A percentile compares a stretch with the other conserved stretches of the same genome.
Evolutionary conservation across 2,329 filamentous ascomycete species (phyloP).

Genomic region (Aspergillus eucalypticola): DNA sequence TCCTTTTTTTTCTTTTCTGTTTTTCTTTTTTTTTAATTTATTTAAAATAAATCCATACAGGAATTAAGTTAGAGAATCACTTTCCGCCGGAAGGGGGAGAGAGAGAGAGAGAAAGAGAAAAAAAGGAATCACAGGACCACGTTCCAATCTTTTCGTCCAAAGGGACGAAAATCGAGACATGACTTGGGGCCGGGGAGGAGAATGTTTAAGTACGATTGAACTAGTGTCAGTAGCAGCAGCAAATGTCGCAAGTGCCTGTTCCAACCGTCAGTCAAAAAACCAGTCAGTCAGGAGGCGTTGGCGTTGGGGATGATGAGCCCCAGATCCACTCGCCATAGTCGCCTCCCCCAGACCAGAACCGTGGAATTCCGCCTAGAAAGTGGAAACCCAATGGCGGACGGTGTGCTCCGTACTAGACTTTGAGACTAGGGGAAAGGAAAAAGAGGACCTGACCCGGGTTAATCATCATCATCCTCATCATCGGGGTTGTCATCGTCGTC

Average conservation of each 20-base stretch:
- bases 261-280: conserved; percentile 4
- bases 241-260: conserved; percentile 7
- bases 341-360: conserved; percentile 33
- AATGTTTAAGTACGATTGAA: conserved; percentile 33
- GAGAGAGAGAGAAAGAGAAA: too few relatives aligned
- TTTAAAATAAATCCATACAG: not conserved
- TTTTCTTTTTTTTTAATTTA: conserved; percentile 8
- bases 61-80: not conserved
- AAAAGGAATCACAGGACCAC: conserved; percentile 5
- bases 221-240: conserved; percentile 2
- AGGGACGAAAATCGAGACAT: conserved; percentile 23
- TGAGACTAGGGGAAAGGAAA: not conserved
- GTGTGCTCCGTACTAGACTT: not conserved
- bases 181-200: conserved; percentile 26
- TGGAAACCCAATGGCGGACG: conserved; percentile 11
- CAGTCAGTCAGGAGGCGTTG: conserved; percentile 21
- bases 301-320: conserved; percentile 26
- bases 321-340: conserved; percentile 25
- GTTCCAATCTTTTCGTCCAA: conserved; percentile 23
- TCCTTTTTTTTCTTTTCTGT: conserved; percentile 7
- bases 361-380: conserved; percentile 11
- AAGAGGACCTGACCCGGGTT: not conserved
- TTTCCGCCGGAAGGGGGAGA: not conserved
- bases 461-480: not conserved
- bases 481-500: not conserved